Conservation (phyloP, 164 flowering plant genomes). For the Houttuynia cordata region DNA sequence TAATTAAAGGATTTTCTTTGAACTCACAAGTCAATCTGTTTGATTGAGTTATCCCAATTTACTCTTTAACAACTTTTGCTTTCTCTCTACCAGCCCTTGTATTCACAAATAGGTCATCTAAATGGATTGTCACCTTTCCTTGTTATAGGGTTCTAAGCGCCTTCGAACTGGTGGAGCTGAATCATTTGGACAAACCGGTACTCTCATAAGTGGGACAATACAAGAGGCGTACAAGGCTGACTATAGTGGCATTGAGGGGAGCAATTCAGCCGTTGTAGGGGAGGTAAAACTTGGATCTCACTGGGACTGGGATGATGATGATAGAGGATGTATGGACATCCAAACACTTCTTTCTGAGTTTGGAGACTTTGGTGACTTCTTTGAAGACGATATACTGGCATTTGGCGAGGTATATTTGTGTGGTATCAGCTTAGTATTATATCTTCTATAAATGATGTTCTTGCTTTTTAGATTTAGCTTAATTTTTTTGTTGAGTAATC, state of each 20-base stretch:
- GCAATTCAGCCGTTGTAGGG: constrained; percentile 39
- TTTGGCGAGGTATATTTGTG: constrained; percentile 76
- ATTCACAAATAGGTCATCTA: neutral
- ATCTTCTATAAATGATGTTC: neutral
- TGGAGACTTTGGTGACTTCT: constrained; percentile 96
- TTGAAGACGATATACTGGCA: constrained; percentile 68
- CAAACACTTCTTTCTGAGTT: constrained; percentile 84
- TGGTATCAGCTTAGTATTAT: too few species aligned
- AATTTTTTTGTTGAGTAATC: neutral
- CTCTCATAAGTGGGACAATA: constrained; percentile 27
- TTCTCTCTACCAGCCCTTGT: neutral
- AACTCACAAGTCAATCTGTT: neutral
- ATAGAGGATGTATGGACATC: constrained; percentile 57
- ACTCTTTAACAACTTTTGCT: too few species aligned
- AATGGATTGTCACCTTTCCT: neutral
- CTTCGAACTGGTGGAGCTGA: constrained; percentile 46
- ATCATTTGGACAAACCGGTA: constrained; percentile 52
- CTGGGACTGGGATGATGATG: constrained; percentile 88
- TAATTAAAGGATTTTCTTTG: constrained; percentile 12
- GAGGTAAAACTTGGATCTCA: constrained; percentile 35
- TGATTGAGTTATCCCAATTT: neutral
- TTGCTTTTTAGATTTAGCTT: neutral
- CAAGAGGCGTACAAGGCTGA: constrained; percentile 43
- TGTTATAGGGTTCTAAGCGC: constrained; percentile 64
- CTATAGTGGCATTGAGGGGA: constrained; percentile 37